Base-by-base conservation (phyloP, 176 grass and related monocot species). In the Aechmea fasciata region DNA sequence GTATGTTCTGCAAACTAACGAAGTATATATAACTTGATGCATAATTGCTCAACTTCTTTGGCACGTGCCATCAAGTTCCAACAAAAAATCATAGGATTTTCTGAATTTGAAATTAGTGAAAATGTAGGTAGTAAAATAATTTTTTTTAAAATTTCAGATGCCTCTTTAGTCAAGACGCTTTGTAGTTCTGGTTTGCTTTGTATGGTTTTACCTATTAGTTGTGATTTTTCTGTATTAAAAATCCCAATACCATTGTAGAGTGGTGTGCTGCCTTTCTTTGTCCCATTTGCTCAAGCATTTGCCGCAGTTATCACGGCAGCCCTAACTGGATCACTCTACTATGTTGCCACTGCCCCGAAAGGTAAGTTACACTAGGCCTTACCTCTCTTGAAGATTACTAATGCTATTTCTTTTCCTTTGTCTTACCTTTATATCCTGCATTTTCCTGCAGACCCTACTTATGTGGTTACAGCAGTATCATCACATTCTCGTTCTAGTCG, bases 231-330 rank as follows among this genome's bases (percentile, higher is more conserved):
- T 33, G 29, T 33, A 33, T 33, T 33, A 2, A 33, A 33, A 33
- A 6, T 33, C 29, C 29, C 29, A 5, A 9, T 9, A 74, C n/a
- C 12, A 49, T 51, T 78, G 68, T 66, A 96, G 93, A 90, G 83
- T 51, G 93, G 93, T 11, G 81, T 96, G 79, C 70, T 96, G 54
- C 93, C 93, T 61, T 78, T 83, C 48, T 81, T 92, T 23, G 93
- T 96, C 3, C 93, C 93, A 10, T 96, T 96, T 64, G 93, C 93
- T 53, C 89, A 92, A 81, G 90, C 93, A 22, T 92, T 96, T n/a
- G 93, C 93, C 0, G 93, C 93, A 49, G 93, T 79, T 65, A 84
- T 96, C 73, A 96, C 89, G 3, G 93, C 93, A 47, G 81, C 89
- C 15, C 93, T 96, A 47, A 96, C 93, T 2, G 93, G 93, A 33